phyloP scores from a whole-genome alignment of 129 eudicot species.

The Apium graveolens region DNA sequence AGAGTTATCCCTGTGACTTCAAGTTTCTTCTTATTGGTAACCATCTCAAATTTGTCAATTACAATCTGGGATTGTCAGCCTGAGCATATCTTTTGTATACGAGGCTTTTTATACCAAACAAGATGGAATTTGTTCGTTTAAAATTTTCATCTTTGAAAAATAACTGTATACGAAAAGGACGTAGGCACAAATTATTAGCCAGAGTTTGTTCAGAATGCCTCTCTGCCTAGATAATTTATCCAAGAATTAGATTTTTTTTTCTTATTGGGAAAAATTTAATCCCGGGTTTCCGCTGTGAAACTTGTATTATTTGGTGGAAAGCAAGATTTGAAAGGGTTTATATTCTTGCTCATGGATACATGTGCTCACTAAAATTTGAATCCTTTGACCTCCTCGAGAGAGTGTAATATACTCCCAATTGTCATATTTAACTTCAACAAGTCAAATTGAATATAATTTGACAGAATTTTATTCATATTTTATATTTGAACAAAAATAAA shows the following conservation, averaged over 20 bases:
- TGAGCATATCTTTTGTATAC: neutral
- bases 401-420: too few species aligned
- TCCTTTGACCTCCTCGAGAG: neutral
- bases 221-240: neutral
- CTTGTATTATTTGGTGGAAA: neutral
- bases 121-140: constrained; percentile 4
- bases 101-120: neutral
- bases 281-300: neutral
- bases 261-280: neutral
- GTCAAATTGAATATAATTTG: too few species aligned
- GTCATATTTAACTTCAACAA: too few species aligned
- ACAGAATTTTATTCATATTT: too few species aligned
- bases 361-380: neutral
- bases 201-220: neutral
- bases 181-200: neutral
- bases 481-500: too few species aligned
- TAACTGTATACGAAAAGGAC: neutral
- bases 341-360: neutral
- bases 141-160: neutral
- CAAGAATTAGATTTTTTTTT: too few species aligned
- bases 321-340: neutral
- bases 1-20: neutral
- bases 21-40: neutral
- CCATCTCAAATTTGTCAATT: neutral
- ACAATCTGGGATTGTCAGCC: neutral